Percentiles rank a stretch among this genome's conserved stretches.
phyloP scores from a whole-genome alignment of 148 eudicot species.

The Diospyros kaki region DNA sequence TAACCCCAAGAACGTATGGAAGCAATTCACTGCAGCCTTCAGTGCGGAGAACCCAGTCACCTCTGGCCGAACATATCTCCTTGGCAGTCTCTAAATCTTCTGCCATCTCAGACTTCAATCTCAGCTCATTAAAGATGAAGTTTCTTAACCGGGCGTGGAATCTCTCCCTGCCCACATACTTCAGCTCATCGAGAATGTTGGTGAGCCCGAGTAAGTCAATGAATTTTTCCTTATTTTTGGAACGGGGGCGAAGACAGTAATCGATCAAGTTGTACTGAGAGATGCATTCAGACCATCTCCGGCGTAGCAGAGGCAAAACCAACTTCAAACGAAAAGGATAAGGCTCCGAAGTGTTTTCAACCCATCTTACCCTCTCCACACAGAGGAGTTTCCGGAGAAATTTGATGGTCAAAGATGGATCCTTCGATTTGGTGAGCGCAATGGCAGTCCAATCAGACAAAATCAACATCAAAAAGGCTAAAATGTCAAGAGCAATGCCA shows the following conservation, averaged over 20 bases:
- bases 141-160: constrained; percentile 16
- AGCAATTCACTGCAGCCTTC: constrained; percentile 12
- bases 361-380: background rate
- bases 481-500: no score
- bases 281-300: constrained; percentile 33
- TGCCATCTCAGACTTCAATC: constrained; percentile 22
- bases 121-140: constrained; percentile 33
- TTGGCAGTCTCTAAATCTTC: constrained; percentile 25
- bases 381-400: background rate
- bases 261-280: constrained; percentile 21
- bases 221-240: background rate
- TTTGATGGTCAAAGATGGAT: background rate
- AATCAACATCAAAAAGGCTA: no score
- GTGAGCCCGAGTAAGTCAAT: constrained; percentile 12
- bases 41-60: constrained; percentile 20
- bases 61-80: constrained; percentile 20
- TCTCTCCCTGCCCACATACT: constrained; percentile 13
- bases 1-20: constrained; percentile 20
- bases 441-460: no score
- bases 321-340: background rate
- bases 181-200: constrained; percentile 15
- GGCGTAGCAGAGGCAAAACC: constrained; percentile 4
- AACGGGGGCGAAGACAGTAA: constrained; percentile 26
- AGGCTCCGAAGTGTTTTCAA: background rate
- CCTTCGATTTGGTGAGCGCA: no score